Evolutionary conservation across 139 green algal species (phyloP).

Genomic region (Chlamydomonas eustigma): DNA sequence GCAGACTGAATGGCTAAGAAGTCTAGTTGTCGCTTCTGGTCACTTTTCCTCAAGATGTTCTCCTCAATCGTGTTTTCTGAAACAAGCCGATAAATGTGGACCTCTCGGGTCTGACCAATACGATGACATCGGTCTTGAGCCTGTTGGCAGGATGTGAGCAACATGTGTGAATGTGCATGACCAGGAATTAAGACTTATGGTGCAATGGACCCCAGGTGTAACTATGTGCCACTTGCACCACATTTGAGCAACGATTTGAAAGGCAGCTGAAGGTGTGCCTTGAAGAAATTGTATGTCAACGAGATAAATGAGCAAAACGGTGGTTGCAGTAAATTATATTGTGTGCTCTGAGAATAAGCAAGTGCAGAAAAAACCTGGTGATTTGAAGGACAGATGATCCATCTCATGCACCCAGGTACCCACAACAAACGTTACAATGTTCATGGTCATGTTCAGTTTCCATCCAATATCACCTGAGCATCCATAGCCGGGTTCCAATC

Average conservation of each 20-base stretch:
- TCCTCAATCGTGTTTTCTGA: conserved; percentile 88
- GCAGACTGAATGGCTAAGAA: conserved; percentile 91
- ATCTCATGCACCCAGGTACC: too few relatives aligned
- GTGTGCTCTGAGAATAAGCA: too few relatives aligned
- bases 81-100: conserved; percentile 98
- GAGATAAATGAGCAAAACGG: too few relatives aligned
- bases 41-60: conserved; percentile 95
- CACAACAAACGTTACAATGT: too few relatives aligned
- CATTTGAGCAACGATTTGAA: too few relatives aligned
- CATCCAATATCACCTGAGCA: conserved; percentile 23
- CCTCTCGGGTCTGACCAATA: conserved; percentile 93
- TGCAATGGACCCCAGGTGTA: neutral
- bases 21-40: conserved; percentile 95
- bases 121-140: conserved; percentile 92
- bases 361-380: too few relatives aligned
- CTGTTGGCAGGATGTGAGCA: conserved; percentile 8
- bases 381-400: too few relatives aligned
- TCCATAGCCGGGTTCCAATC: conserved; percentile 88
- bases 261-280: too few relatives aligned
- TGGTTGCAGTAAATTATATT: too few relatives aligned
- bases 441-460: too few relatives aligned
- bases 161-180: neutral
- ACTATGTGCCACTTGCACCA: neutral
- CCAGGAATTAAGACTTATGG: neutral
- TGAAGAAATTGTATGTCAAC: too few relatives aligned